Conservation (phyloP, 805 yeast genomes). For the Saccharomycopsis olivae region DNA sequence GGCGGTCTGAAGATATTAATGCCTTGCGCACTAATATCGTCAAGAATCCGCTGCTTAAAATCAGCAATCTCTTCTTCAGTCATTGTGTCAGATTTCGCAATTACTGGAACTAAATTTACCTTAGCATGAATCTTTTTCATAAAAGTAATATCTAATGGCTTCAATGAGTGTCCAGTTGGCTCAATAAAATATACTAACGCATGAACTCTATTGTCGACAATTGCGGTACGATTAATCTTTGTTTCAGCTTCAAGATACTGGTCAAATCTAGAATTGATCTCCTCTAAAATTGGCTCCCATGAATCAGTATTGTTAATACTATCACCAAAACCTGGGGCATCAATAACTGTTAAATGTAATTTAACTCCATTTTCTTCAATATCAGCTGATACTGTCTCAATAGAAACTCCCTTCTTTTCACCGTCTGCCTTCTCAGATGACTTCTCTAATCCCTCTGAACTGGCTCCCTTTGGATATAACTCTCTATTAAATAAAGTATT, state of each 20-base stretch:
- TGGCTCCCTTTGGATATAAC: conserved; percentile 34
- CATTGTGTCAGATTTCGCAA: conserved; percentile 89
- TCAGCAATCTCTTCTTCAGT: conserved; percentile 72
- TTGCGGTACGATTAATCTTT: conserved; percentile 59
- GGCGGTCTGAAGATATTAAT: conserved; percentile 74
- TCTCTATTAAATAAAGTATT: conserved; percentile 78
- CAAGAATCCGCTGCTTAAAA: conserved; percentile 69
- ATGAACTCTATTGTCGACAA: conserved; percentile 79
- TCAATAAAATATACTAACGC: conserved; percentile 87
- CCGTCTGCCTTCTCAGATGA: too few species aligned
- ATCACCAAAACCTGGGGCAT: conserved; percentile 93
- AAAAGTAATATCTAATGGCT: conserved; percentile 78
- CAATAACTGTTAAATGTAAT: conserved; percentile 72
- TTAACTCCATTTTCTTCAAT: conserved; percentile 92
- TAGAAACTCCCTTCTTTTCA: conserved; percentile 33
- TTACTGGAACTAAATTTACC: conserved; percentile 88
- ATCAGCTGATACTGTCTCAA: conserved; percentile 53
- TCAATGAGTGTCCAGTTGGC: conserved; percentile 83
- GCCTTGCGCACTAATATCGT: conserved; percentile 65
- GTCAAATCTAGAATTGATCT: conserved; percentile 79
- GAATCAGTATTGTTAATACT: conserved; percentile 66
- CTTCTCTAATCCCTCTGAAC: conserved; percentile 31
- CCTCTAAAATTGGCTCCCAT: conserved; percentile 89
- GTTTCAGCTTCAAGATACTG: conserved; percentile 84
- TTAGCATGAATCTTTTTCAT: conserved; percentile 83